phyloP scores from a whole-genome alignment of 352 stramenopile genomes.

The Globisporangium nodosum region DNA sequence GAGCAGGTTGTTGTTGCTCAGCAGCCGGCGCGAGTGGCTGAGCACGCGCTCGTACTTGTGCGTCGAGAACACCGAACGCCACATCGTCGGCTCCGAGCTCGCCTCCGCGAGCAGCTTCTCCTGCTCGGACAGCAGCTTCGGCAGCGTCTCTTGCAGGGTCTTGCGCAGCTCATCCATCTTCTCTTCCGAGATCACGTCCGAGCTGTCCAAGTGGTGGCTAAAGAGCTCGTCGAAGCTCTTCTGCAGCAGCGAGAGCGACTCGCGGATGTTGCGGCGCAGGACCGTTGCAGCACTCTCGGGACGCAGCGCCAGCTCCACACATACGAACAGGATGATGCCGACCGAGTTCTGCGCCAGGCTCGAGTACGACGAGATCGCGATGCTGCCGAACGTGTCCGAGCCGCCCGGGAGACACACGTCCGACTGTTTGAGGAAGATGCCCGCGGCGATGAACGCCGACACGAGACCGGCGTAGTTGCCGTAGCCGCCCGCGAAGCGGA shows the following conservation, averaged over 20 bases:
- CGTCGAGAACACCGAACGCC: slow-evolving; percentile 60
- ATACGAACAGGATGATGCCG: slow-evolving; percentile 68
- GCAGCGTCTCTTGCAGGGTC: slow-evolving; percentile 53
- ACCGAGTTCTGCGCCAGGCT: slow-evolving; percentile 72
- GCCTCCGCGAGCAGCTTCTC: slow-evolving; percentile 53
- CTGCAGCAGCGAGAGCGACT: slow-evolving; percentile 56
- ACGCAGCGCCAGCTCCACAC: slow-evolving; percentile 58
- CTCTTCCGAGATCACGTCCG: slow-evolving; percentile 36
- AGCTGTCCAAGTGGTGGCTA: slow-evolving; percentile 55
- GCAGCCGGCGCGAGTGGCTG: slow-evolving; percentile 43
- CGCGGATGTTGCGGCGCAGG: slow-evolving; percentile 65
- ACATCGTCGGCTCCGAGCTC: slow-evolving; percentile 55
- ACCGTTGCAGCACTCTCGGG: slow-evolving; percentile 62
- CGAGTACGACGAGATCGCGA: slow-evolving; percentile 69
- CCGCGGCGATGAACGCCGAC: slow-evolving; percentile 45
- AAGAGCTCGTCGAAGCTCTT: slow-evolving; percentile 63
- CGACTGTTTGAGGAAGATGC: slow-evolving; percentile 52
- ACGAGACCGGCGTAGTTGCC: slow-evolving; percentile 32
- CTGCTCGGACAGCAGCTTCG: slow-evolving; percentile 51
- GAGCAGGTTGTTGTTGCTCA: slow-evolving; percentile 81
- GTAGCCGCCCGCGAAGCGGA: slow-evolving; percentile 52
- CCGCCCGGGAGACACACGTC: slow-evolving; percentile 43
- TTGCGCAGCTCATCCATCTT: slow-evolving; percentile 45
- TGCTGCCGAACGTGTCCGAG: slow-evolving; percentile 27
- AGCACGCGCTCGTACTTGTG: slow-evolving; percentile 72